Percentiles rank a stretch among this genome's conserved stretches.
Evolutionary conservation across 2,329 filamentous ascomycete species (phyloP).

Genomic region (Pseudogymnoascus sp.): DNA sequence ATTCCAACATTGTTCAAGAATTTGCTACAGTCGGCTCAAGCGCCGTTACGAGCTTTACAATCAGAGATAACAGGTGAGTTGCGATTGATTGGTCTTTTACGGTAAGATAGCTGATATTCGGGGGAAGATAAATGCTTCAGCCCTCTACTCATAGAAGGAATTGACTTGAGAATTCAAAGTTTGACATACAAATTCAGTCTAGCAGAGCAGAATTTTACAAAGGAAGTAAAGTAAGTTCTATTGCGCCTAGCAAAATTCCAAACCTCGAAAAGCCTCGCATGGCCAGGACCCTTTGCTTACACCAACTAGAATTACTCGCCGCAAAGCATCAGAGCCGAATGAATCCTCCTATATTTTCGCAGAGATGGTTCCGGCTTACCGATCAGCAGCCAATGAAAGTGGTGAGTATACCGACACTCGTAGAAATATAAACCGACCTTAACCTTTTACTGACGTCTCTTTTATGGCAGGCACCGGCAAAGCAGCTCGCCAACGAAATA

Average conservation of each 20-base stretch:
- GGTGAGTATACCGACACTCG: conserved; percentile 14
- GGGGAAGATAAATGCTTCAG: conserved; percentile 12
- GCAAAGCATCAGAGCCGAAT: conserved; percentile 18
- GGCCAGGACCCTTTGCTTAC: conserved; percentile 12
- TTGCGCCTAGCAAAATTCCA: not conserved
- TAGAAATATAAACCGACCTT: not conserved
- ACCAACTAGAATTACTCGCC: conserved; percentile 13
- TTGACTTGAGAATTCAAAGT: conserved; percentile 17
- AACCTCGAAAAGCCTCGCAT: not conserved
- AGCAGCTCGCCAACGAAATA: conserved; percentile 13
- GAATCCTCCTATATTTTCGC: conserved; percentile 18
- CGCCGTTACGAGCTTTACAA: conserved; percentile 12
- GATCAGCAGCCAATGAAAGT: conserved; percentile 13
- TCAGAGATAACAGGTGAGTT: conserved; percentile 15
- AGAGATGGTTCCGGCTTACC: conserved; percentile 18
- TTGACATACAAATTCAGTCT: conserved; percentile 17
- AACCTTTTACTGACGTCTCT: conserved; percentile 6
- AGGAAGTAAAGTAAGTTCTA: conserved; percentile 16
- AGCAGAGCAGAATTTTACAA: conserved; percentile 15
- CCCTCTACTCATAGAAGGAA: conserved; percentile 13
- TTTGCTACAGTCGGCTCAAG: conserved; percentile 14
- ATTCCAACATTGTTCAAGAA: conserved; percentile 16
- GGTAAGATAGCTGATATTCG: not conserved
- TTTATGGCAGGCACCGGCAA: conserved; percentile 14
- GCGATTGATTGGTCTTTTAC: not conserved